Evolutionary conservation across 441 rosid species (phyloP), one percentile per base, ranked within the genome.

Genomic region (Croton setiger): DNA sequence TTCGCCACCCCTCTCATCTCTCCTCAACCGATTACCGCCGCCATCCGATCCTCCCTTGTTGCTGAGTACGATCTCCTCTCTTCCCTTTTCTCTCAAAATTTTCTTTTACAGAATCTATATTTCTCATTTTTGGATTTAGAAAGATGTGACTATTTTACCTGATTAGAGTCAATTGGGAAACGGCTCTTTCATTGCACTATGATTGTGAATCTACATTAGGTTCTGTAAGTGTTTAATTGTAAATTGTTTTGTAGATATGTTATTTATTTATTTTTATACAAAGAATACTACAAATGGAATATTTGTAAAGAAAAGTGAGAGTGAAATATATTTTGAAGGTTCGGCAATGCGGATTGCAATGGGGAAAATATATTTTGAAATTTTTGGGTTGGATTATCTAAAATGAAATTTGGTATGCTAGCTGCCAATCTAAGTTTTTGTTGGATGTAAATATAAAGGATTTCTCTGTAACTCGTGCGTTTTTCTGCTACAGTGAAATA

Each of bases 1-100:
- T 80, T 92, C 76, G 80, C 82, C 13, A 35, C 64, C 49, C 85
- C 92, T 73, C 80, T 86, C 58, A 76, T 86, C 67, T 72, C 86
- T 18, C 83, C 87, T 63, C 92, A 85, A 20, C 92, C 93, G 4
- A 74, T 86, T 71, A 70, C 87, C 69, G 83, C 84, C 71, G 83
- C 85, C 67, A 64, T 78, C 80, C 79, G 91, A 65, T 83, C 89
- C 62, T 64, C 88, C 76, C 84, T 83, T 59, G 7, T 66, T 33
- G 72, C 81, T 37, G 86, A 83, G 98, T 94, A 80, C 70, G 81
- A 72, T 61, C 33, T n/a, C n/a, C 60, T 66, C 66, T 18, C 47
- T 17, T 69, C 23, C 51, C n/a, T 0, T 18, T 9, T 36, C 15
- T 45, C 17, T 20, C 9, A 3, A 35, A 2, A 2, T 10, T 64